Conservation (phyloP, 768 basidiomycete genomes). For the Lactarius evosmus region DNA sequence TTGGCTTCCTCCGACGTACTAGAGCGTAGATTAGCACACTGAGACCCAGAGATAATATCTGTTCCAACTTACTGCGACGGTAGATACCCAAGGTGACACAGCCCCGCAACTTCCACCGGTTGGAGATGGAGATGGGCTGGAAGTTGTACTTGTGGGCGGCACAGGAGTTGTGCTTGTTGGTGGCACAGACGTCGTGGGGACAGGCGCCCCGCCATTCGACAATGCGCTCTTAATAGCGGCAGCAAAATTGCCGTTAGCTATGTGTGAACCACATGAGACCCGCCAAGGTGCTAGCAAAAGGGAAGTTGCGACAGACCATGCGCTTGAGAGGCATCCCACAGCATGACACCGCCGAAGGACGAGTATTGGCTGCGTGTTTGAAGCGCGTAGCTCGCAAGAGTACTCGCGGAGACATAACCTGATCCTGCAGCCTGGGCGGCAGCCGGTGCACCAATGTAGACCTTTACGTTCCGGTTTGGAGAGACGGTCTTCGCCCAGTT, state of each 20-base stretch:
- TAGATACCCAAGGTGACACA: conserved; percentile 42
- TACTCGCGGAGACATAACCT: conserved; percentile 53
- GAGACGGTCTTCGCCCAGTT: conserved; percentile 59
- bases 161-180: conserved; percentile 25
- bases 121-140: conserved; percentile 31
- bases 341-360: conserved; percentile 61
- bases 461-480: conserved; percentile 57
- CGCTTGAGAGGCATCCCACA: conserved; percentile 40
- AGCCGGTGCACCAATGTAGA: conserved; percentile 65
- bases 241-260: conserved; percentile 46
- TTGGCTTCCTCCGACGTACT: conserved; percentile 45
- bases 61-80: conserved; percentile 37
- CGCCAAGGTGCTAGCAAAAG: background rate
- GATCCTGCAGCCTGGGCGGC: conserved; percentile 53
- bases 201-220: conserved; percentile 26
- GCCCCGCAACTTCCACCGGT: conserved; percentile 41
- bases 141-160: conserved; percentile 30
- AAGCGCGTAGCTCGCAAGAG: conserved; percentile 46
- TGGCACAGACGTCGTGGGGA: conserved; percentile 28
- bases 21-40: background rate
- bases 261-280: conserved; percentile 4
- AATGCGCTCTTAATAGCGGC: conserved; percentile 43
- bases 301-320: conserved; percentile 24
- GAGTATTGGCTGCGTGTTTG: conserved; percentile 56
- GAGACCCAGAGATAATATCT: background rate